Conservation (phyloP, 768 basidiomycete species). For the Lactarius hengduanensis region DNA sequence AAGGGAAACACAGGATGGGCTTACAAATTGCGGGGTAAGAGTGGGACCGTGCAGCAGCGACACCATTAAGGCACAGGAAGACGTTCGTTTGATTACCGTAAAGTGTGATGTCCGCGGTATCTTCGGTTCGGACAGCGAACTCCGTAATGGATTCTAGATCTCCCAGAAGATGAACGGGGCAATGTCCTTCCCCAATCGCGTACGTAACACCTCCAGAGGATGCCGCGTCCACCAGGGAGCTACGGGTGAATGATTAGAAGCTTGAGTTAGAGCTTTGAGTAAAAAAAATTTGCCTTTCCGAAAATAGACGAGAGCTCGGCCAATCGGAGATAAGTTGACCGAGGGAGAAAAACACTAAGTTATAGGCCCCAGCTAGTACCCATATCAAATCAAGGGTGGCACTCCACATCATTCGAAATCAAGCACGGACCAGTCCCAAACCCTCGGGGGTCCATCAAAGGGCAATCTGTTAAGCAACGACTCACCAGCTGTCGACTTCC, state of each 20-base stretch:
- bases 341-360: not conserved
- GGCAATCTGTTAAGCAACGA: not conserved
- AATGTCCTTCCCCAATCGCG: not conserved
- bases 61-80: conserved; percentile 7
- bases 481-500: not conserved
- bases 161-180: not conserved
- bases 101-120: conserved; percentile 13
- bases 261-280: not conserved
- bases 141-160: conserved; percentile 4
- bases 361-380: not conserved
- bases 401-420: not conserved
- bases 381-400: not conserved
- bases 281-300: not conserved
- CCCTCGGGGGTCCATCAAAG: not conserved
- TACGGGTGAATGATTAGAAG: not conserved
- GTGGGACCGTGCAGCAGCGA: not conserved
- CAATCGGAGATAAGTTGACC: not conserved
- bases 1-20: not conserved
- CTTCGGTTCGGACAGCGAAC: conserved; percentile 7
- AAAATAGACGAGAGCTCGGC: not conserved
- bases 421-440: not conserved
- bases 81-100: not conserved
- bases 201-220: not conserved
- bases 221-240: not conserved
- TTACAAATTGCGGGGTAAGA: conserved; percentile 18